Conservation (phyloP, 352 stramenopile species). For the Phytophthora constricta region DNA sequence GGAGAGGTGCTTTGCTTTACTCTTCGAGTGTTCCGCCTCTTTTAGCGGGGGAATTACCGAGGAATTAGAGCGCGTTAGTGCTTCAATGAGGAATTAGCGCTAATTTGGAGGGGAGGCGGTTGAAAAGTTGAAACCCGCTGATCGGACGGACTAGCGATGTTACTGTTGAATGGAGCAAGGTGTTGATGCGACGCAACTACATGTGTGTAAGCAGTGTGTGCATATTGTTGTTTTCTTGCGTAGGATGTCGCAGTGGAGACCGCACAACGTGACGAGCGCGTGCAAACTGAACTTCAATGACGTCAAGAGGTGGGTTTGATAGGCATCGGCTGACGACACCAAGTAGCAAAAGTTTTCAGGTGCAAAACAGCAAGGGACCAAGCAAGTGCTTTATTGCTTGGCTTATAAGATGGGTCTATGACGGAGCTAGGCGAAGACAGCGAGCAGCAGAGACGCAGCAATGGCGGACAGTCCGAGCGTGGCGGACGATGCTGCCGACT, state of each 20-base stretch:
- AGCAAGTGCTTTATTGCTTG: neutral
- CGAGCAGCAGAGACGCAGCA: conserved; percentile 19
- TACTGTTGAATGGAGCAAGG: too few relatives aligned
- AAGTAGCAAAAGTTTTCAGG: too few relatives aligned
- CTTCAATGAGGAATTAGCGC: neutral
- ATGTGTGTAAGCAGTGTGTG: neutral
- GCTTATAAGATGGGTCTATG: neutral
- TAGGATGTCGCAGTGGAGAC: too few relatives aligned
- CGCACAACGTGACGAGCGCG: neutral
- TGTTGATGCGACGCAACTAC: too few relatives aligned
- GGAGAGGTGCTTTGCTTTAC: too few relatives aligned
- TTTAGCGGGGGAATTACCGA: neutral
- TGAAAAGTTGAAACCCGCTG: too few relatives aligned
- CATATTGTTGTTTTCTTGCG: too few relatives aligned
- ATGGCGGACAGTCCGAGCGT: conserved; percentile 21
- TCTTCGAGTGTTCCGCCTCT: neutral
- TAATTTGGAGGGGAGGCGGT: too few relatives aligned
- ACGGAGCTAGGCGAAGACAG: conserved; percentile 44
- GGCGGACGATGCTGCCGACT: conserved; percentile 17
- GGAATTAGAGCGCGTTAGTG: neutral
- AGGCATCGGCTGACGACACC: too few relatives aligned
- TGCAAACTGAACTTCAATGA: neutral
- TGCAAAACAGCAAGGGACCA: neutral
- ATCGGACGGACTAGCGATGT: too few relatives aligned
- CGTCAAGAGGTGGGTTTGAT: too few relatives aligned